Percentiles rank a stretch among this genome's conserved stretches.
Conservation (phyloP, 352 stramenopile species). For the Phytophthora foliorum region DNA sequence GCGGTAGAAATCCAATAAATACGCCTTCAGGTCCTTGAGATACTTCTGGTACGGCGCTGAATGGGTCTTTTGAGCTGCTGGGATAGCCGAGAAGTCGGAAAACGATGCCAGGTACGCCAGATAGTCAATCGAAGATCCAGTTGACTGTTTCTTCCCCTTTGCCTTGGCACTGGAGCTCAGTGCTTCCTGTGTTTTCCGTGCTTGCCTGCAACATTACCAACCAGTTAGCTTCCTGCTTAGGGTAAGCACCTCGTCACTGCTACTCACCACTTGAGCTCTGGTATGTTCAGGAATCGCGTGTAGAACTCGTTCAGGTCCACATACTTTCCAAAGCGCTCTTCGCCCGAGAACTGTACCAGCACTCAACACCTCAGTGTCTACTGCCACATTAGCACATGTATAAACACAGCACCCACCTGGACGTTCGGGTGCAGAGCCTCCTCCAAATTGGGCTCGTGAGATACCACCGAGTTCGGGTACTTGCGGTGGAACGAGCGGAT, state of each 20-base stretch:
- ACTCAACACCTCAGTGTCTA: not conserved
- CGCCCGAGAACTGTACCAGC: constrained; percentile 76
- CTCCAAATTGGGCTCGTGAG: constrained; percentile 72
- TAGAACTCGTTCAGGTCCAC: constrained; percentile 92
- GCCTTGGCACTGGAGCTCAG: constrained; percentile 26
- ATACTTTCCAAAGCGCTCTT: constrained; percentile 92
- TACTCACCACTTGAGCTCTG: constrained; percentile 59
- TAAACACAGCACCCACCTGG: constrained; percentile 33
- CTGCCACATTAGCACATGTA: not conserved
- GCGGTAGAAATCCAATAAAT: constrained; percentile 89
- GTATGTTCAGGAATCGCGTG: constrained; percentile 79
- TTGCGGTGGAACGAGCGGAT: constrained; percentile 89
- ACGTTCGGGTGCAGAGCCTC: constrained; percentile 73
- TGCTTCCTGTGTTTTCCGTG: constrained; percentile 37
- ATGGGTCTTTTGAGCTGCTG: constrained; percentile 62
- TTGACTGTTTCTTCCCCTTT: constrained; percentile 25
- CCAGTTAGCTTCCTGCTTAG: not conserved
- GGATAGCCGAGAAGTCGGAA: constrained; percentile 72
- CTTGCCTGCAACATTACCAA: constrained; percentile 41
- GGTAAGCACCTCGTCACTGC: not conserved
- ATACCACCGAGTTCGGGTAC: constrained; percentile 77
- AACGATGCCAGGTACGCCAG: constrained; percentile 77
- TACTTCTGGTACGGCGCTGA: constrained; percentile 75
- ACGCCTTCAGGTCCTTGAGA: constrained; percentile 77
- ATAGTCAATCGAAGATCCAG: constrained; percentile 62